Evolutionary conservation across 1,284 basidiomycete genomes (phyloP), one percentile per base, ranked within the genome.

Genomic region (Apiotrichum sp.): DNA sequence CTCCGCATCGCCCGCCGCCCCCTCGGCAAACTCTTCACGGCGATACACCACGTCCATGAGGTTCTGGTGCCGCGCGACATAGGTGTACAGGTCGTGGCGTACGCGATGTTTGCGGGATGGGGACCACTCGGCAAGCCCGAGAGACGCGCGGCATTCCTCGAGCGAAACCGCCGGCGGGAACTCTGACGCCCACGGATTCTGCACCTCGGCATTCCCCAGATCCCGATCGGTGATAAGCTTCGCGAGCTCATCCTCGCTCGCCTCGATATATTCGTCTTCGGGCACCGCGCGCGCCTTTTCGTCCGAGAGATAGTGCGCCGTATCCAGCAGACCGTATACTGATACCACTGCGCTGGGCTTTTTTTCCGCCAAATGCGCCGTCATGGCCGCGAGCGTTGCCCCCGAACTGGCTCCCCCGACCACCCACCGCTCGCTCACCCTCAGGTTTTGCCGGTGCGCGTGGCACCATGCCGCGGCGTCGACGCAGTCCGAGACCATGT

Each of bases 381-480:
- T 52, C n/a, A 57, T 40, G 6, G 55, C 52, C n/a, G 58, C 58
- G 4, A 55, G 41, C 11, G 49, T 50, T n/a, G 48, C 43, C 1
- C 58, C 58, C 4, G 52, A 50, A 14, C 44, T 47, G 14, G 54
- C 58, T 4, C 46, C 46, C 10, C 46, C 35, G 16, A 47, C 35
- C 6, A 22, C 46, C 46, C 34, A 38, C 16, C 14, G n/a, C 4
- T 8, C 32, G 33, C n/a, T 11, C 9, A 35, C 33, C 4, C 45
- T 33, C 45, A 47, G 14, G 22, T 7, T 32, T 6, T 57, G 47
- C 4, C 65, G 57, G 47, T 66, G 44, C 6, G 35, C 6, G 7
- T 40, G 52, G 47, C 61, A 63, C 63, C 65, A 70, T 4, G 39
- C 40, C n/a, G 52, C 57, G 0, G 67, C 64, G 46, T 64, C 62